Conservation (phyloP, 345 rosid species). For the Carallia brachiata region DNA sequence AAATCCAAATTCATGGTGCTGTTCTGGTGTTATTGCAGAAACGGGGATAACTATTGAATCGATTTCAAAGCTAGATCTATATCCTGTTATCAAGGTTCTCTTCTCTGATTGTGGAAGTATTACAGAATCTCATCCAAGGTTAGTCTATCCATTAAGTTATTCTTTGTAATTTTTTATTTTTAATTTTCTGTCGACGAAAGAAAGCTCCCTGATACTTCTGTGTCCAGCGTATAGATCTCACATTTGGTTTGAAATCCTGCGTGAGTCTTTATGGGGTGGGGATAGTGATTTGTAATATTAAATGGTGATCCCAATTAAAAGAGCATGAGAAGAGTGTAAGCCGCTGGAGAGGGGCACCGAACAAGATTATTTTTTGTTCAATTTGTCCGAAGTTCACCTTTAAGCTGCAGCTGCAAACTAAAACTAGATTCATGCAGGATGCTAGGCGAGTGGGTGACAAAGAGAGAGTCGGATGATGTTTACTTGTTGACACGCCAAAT, state of each 20-base stretch:
- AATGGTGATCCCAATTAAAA: neutral
- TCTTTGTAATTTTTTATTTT: neutral
- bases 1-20: slow-evolving; percentile 74
- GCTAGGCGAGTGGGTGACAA: slow-evolving; percentile 39
- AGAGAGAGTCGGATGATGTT: slow-evolving; percentile 61
- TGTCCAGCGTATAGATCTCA: neutral
- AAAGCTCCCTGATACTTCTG: neutral
- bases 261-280: too few species aligned
- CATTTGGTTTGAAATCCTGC: too few species aligned
- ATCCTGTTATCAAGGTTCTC: slow-evolving; percentile 60
- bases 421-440: slow-evolving; percentile 32
- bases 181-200: neutral
- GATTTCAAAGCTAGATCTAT: slow-evolving; percentile 37
- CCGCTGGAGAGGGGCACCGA: too few species aligned
- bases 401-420: neutral
- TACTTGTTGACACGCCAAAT: slow-evolving; percentile 57
- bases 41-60: slow-evolving; percentile 25
- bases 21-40: slow-evolving; percentile 57
- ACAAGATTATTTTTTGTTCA: too few species aligned
- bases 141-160: slow-evolving; percentile 14
- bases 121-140: slow-evolving; percentile 40
- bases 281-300: too few species aligned
- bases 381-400: too few species aligned
- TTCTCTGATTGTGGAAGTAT: slow-evolving; percentile 45
- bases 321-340: neutral